Evolutionary conservation across 2,329 filamentous ascomycete species (phyloP).

Genomic region (Zalaria obscura): DNA sequence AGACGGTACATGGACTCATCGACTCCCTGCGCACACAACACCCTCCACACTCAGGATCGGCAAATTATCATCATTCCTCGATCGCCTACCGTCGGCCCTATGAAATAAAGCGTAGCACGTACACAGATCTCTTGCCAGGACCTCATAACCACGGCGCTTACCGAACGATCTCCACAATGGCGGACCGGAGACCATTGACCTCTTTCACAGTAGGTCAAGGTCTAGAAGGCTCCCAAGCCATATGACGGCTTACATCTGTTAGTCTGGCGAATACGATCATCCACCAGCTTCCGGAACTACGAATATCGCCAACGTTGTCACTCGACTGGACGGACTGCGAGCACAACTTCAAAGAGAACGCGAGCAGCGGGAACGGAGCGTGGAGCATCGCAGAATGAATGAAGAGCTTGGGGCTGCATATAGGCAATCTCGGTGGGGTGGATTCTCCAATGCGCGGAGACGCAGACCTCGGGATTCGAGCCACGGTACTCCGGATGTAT

Average conservation of each 20-base stretch:
- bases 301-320: constrained; percentile 10
- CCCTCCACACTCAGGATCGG: too few relatives aligned
- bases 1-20: too few relatives aligned
- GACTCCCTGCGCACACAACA: too few relatives aligned
- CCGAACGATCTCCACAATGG: constrained; percentile 2
- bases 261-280: constrained; percentile 29
- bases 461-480: constrained; percentile 3
- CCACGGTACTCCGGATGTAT: background rate
- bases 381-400: too few relatives aligned
- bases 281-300: constrained; percentile 24
- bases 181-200: constrained; percentile 7
- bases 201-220: constrained; percentile 5
- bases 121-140: too few relatives aligned
- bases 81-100: too few relatives aligned
- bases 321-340: constrained; percentile 18
- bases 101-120: too few relatives aligned
- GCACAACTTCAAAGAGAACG: constrained; percentile 18
- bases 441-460: constrained; percentile 1
- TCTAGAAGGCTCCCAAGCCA: background rate
- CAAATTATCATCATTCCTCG: too few relatives aligned
- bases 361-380: constrained; percentile 10
- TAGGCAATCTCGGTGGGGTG: too few relatives aligned
- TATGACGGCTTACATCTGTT: constrained; percentile 2
- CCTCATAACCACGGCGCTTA: too few relatives aligned
- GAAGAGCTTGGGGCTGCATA: too few relatives aligned